phyloP scores from a whole-genome alignment of 106 monocot species.

The Dendrobium catenatum region DNA sequence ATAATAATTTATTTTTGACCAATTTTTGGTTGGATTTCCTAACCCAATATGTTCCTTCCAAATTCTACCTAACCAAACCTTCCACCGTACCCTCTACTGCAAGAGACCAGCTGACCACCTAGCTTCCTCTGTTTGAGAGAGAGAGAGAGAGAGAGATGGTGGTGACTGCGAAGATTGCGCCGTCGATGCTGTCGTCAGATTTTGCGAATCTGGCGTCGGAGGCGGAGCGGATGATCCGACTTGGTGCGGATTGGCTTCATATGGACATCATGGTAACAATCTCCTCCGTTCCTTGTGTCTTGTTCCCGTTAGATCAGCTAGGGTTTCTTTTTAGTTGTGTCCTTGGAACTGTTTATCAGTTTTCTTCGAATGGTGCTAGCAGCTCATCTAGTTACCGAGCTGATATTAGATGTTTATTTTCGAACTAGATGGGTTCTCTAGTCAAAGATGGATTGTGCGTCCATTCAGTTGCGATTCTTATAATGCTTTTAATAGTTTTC shows the following conservation, averaged over 20 bases:
- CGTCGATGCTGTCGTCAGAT: slow-evolving; percentile 97
- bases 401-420: not conserved
- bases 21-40: too few species aligned
- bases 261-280: slow-evolving; percentile 98
- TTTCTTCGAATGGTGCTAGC: not conserved
- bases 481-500: too few species aligned
- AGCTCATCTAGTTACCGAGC: not conserved
- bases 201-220: slow-evolving; percentile 90
- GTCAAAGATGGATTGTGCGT: not conserved
- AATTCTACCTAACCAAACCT: too few species aligned
- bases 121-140: not conserved
- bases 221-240: slow-evolving; percentile 82
- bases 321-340: too few species aligned
- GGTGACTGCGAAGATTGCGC: slow-evolving; percentile 80
- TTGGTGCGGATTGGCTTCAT: slow-evolving; percentile 96
- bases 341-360: not conserved
- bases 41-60: too few species aligned
- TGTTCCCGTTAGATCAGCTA: not conserved
- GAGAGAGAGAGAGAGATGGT: slow-evolving; percentile 2
- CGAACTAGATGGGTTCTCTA: not conserved
- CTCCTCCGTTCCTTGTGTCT: not conserved
- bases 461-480: too few species aligned
- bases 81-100: too few species aligned
- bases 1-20: too few species aligned
- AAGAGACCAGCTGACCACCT: too few species aligned